Conservation (phyloP, 2,329 filamentous ascomycete species). For the Neofusicoccum kwambonambiense region DNA sequence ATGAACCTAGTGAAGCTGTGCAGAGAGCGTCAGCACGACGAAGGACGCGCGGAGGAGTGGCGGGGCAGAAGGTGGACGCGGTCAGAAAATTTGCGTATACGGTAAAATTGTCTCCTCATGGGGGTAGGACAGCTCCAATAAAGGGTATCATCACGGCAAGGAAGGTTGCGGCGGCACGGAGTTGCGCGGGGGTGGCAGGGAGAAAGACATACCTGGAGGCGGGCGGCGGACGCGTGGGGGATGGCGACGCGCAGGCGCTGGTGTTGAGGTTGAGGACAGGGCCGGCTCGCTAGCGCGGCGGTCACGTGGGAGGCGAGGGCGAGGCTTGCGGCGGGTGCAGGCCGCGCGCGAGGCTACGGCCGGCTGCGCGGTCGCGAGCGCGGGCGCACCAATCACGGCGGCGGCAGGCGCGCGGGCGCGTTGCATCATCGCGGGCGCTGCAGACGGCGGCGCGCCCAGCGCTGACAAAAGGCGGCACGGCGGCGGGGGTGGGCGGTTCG, state of each 20-base stretch:
- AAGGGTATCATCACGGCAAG: slow-evolving; percentile 54
- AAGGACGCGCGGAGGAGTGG: neutral
- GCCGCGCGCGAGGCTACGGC: neutral
- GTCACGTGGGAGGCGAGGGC: slow-evolving; percentile 4
- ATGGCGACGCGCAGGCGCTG: neutral
- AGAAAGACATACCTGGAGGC: slow-evolving; percentile 5
- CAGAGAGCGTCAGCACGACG: neutral
- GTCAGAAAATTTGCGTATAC: slow-evolving; percentile 20
- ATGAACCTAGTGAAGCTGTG: neutral
- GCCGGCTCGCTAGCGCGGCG: neutral
- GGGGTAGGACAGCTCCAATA: slow-evolving; percentile 79
- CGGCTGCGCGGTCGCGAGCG: neutral
- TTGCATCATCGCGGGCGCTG: slow-evolving; percentile 8
- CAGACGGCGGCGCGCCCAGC: neutral
- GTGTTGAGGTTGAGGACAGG: neutral
- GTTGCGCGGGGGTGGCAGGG: slow-evolving; percentile 6
- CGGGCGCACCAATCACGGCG: neutral
- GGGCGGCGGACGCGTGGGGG: neutral
- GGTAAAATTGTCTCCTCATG: slow-evolving; percentile 26
- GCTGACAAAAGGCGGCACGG: neutral
- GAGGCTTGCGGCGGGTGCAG: neutral
- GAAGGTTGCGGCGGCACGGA: slow-evolving; percentile 7
- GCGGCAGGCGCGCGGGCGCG: neutral
- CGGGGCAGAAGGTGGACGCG: neutral
- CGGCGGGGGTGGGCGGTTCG: too few species aligned